A percentile compares a stretch with the other conserved stretches of the same genome.
Evolutionary conservation across 768 basidiomycete species (phyloP).

Genomic region (Agrocybe pediades): DNA sequence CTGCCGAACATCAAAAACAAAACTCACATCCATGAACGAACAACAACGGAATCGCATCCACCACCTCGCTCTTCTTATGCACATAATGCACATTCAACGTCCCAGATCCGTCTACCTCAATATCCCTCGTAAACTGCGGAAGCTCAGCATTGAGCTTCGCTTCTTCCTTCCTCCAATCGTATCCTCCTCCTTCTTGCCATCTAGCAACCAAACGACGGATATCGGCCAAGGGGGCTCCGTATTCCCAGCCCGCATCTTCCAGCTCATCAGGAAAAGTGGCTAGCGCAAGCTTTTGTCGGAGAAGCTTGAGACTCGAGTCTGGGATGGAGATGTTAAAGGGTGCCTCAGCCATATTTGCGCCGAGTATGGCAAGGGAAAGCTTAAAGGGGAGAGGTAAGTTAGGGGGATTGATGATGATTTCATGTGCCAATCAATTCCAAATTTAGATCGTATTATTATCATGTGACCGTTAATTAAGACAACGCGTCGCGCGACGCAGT

Average conservation of each 20-base stretch:
- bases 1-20: neutral
- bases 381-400: too few species aligned
- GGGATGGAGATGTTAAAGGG: slow-evolving; percentile 52
- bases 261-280: slow-evolving; percentile 59
- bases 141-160: slow-evolving; percentile 48
- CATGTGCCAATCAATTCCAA: too few species aligned
- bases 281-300: slow-evolving; percentile 50
- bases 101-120: slow-evolving; percentile 48
- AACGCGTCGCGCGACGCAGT: too few species aligned
- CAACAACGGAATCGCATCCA: slow-evolving; percentile 54
- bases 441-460: too few species aligned
- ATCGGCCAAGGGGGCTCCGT: slow-evolving; percentile 54
- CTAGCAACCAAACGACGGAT: slow-evolving; percentile 46
- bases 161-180: slow-evolving; percentile 59
- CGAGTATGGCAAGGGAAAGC: too few species aligned
- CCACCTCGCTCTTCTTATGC: slow-evolving; percentile 47
- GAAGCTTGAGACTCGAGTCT: slow-evolving; percentile 37
- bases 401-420: too few species aligned
- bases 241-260: slow-evolving; percentile 50
- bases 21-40: slow-evolving; percentile 58
- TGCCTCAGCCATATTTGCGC: neutral
- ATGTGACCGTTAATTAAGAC: too few species aligned
- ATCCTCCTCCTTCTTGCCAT: slow-evolving; percentile 47
- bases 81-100: slow-evolving; percentile 54
- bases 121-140: slow-evolving; percentile 57